phyloP scores from a whole-genome alignment of 352 stramenopile species.

The Pythium diclinum region DNA sequence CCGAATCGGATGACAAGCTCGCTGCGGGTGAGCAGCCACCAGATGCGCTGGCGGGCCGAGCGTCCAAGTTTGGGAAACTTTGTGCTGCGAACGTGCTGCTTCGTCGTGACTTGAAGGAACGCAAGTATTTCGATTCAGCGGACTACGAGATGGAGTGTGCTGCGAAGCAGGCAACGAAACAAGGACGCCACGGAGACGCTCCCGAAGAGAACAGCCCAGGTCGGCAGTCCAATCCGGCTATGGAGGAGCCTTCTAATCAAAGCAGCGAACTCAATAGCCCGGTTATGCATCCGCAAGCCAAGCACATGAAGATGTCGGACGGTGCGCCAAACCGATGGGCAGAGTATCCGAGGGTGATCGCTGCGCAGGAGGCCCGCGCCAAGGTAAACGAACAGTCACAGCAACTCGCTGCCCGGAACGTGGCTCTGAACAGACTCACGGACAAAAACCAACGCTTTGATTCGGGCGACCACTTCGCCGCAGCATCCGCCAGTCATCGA shows the following conservation, averaged over 20 bases:
- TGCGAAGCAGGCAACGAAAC: slow-evolving; percentile 21
- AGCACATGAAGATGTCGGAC: slow-evolving; percentile 78
- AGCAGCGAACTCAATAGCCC: slow-evolving; percentile 24
- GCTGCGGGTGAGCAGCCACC: neutral
- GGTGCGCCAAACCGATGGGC: slow-evolving; percentile 26
- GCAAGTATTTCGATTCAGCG: slow-evolving; percentile 80
- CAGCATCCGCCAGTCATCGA: slow-evolving; percentile 28
- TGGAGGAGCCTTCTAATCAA: slow-evolving; percentile 15
- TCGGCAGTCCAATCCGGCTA: neutral
- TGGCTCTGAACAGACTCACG: slow-evolving; percentile 59
- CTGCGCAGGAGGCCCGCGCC: neutral
- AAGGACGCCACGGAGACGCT: neutral
- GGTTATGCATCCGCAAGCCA: slow-evolving; percentile 29
- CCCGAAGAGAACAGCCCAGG: neutral
- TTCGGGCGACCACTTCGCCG: slow-evolving; percentile 66
- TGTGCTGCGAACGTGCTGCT: slow-evolving; percentile 71
- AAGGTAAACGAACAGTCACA: slow-evolving; percentile 2
- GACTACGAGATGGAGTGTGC: slow-evolving; percentile 74
- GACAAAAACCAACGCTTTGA: slow-evolving; percentile 72
- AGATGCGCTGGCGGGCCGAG: slow-evolving; percentile 6
- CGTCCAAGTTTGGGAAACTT: slow-evolving; percentile 57
- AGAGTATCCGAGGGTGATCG: slow-evolving; percentile 1
- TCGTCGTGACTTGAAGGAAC: slow-evolving; percentile 74
- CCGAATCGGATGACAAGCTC: neutral
- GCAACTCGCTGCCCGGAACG: slow-evolving; percentile 50